Evolutionary conservation across 345 rosid species (phyloP), one percentile per base, ranked within the genome.

Genomic region (Microcos paniculata): DNA sequence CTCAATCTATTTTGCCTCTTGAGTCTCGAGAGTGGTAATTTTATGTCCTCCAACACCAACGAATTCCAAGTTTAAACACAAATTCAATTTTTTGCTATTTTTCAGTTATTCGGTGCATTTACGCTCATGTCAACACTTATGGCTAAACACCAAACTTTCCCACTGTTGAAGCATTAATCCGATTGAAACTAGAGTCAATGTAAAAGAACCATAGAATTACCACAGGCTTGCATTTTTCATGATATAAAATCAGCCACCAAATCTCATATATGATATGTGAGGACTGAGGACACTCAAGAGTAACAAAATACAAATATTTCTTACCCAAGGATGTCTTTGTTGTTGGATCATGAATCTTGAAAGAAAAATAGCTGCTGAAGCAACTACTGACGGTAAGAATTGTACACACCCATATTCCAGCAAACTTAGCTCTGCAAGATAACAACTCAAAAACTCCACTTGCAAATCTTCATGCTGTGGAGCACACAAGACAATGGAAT

Each of bases 351-450:
- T 85, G 79, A 84, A 90, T 79, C 90, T 82, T 24, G 92, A 76
- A 38, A 92, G 88, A 66, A 88, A 92, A 14, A 82, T 76, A 56
- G 82, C 89, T 0, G 92, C 85, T 23, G 94, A 88, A 71, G 97
- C 92, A 51, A 92, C 85, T 71, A 83, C 3, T 12, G 97, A 92
- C 8, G 97, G 92, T 71, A 92, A 76, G 73, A 86, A 92, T 70
- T 73, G 82, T 45, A 88, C 66, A 63, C 90, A 90, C 19, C 78
- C 80, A 51, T 90, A 92, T 63, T 92, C 92, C 77, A 92, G 71
- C 86, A 92, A 76, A 77, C 94, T 88, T 52, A 92, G 80, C 80
- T 92, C 97, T 0, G 94, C 88, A 68, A 92, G 87, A 82, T 87
- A 90, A 77, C 75, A 85, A 19, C 88, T 82, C 59, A 92, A 72